Evolutionary conservation across 257 asterid species (phyloP).

Genomic region (Scutellaria barbata): DNA sequence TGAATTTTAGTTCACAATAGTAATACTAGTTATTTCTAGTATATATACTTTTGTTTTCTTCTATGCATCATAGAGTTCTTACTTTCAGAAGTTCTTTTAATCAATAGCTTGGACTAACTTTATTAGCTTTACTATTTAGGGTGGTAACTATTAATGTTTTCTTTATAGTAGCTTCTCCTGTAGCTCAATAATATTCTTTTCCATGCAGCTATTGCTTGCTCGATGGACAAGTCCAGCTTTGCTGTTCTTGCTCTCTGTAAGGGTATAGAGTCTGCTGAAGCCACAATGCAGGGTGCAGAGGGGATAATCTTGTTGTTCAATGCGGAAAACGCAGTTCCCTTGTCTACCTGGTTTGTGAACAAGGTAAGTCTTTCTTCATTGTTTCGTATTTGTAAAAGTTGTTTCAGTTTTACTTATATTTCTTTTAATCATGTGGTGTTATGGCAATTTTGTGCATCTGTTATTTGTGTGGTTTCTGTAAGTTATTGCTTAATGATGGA

Average conservation of each 20-base stretch:
- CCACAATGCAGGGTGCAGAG: conserved; percentile 42
- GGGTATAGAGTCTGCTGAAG: conserved; percentile 36
- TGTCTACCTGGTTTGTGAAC: conserved; percentile 74
- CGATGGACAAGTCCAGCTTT: conserved; percentile 61
- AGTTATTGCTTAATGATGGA: background rate
- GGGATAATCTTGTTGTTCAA: conserved; percentile 71
- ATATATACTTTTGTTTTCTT: background rate
- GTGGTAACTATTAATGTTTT: background rate
- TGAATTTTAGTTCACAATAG: conserved; percentile 2
- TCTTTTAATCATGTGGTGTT: conserved; percentile 2
- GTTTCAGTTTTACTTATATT: conserved; percentile 1
- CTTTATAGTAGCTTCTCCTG: conserved; percentile 14
- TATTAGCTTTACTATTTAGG: background rate
- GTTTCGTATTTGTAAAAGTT: background rate
- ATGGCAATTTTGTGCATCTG: background rate
- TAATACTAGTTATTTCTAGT: conserved; percentile 9
- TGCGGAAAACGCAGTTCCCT: conserved; percentile 68
- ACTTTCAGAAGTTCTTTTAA: background rate
- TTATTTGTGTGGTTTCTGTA: background rate
- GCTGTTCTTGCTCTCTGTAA: conserved; percentile 72
- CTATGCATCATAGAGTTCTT: background rate
- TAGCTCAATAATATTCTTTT: conserved; percentile 31
- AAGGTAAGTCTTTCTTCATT: conserved; percentile 55
- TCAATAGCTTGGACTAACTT: conserved; percentile 9
- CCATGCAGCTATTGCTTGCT: conserved; percentile 74